Conservation (phyloP, 495 filamentous ascomycete genomes). For the Penicillium verhagenii region DNA sequence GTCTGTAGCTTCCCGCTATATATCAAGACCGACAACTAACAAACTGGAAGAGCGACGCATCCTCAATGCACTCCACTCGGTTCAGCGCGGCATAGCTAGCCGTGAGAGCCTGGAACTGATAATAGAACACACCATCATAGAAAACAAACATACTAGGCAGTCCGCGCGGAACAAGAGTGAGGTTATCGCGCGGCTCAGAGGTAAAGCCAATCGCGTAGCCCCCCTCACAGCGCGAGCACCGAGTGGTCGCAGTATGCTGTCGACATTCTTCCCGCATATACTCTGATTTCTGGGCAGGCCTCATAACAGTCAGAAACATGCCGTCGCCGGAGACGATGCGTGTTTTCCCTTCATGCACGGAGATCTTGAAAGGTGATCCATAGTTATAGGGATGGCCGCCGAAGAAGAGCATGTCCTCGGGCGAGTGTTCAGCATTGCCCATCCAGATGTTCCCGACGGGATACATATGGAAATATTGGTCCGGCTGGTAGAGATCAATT, state of each 20-base stretch:
- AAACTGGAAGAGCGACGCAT: slow-evolving; percentile 13
- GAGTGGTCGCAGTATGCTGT: background rate
- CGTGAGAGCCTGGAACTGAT: slow-evolving; percentile 5
- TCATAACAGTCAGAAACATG: slow-evolving; percentile 6
- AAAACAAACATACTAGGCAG: slow-evolving; percentile 14
- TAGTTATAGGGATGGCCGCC: slow-evolving; percentile 4
- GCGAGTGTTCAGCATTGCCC: slow-evolving; percentile 2
- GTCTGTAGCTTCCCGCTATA: too few species aligned
- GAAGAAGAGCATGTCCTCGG: background rate
- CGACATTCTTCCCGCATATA: background rate
- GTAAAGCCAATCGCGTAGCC: slow-evolving; percentile 4
- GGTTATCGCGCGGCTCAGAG: slow-evolving; percentile 6
- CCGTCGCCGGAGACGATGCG: background rate
- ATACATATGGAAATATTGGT: slow-evolving; percentile 4
- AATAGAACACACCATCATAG: slow-evolving; percentile 10
- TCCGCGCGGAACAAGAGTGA: slow-evolving; percentile 4
- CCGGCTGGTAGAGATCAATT: slow-evolving; percentile 13
- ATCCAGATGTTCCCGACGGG: slow-evolving; percentile 3
- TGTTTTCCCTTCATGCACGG: slow-evolving; percentile 9
- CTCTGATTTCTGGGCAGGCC: background rate
- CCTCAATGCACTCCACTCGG: slow-evolving; percentile 9
- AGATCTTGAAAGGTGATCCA: slow-evolving; percentile 6
- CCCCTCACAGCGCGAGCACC: background rate
- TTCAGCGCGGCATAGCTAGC: slow-evolving; percentile 5
- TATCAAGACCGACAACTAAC: too few species aligned